A percentile compares a stretch with the other conserved stretches of the same genome.
Conservation (phyloP, 2,329 filamentous ascomycete genomes). For the Cladophialophora carrionii region DNA sequence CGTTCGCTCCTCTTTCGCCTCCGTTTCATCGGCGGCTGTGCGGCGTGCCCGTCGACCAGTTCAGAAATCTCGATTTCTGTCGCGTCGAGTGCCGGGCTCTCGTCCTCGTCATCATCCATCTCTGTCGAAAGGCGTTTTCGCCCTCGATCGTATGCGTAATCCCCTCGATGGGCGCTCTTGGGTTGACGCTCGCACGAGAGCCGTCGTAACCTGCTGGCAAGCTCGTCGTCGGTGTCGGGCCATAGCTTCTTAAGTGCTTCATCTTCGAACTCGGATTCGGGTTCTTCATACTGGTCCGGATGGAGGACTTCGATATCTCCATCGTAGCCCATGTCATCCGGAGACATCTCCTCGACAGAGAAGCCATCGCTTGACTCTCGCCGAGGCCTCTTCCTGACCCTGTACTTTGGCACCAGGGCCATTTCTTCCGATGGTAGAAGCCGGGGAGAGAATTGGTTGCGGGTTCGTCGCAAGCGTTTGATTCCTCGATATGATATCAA, state of each 20-base stretch:
- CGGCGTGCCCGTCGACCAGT: constrained; percentile 24
- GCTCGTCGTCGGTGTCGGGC: constrained; percentile 34
- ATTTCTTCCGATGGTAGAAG: constrained; percentile 3
- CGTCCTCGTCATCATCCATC: constrained; percentile 21
- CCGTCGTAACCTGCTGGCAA: constrained; percentile 31
- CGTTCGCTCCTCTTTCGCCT: constrained; percentile 23
- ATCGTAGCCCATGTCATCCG: constrained; percentile 42
- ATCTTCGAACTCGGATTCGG: constrained; percentile 37
- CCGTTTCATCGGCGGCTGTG: constrained; percentile 27
- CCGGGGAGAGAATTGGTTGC: not conserved
- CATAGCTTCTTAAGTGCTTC: constrained; percentile 45
- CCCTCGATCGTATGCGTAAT: constrained; percentile 17
- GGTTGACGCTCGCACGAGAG: constrained; percentile 28
- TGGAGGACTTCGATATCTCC: constrained; percentile 42
- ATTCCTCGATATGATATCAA: not conserved
- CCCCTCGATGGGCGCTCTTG: not conserved
- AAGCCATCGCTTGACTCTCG: constrained; percentile 37
- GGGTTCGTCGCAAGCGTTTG: not conserved
- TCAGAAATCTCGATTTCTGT: constrained; percentile 34
- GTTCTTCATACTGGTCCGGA: constrained; percentile 45
- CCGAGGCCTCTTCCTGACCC: constrained; percentile 32
- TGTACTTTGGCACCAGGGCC: constrained; percentile 18
- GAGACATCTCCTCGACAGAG: constrained; percentile 39
- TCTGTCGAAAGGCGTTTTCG: constrained; percentile 28
- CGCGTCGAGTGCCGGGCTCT: constrained; percentile 3